Conservation (phyloP, 305 asterid genomes). For the Fraxinus sp. region DNA sequence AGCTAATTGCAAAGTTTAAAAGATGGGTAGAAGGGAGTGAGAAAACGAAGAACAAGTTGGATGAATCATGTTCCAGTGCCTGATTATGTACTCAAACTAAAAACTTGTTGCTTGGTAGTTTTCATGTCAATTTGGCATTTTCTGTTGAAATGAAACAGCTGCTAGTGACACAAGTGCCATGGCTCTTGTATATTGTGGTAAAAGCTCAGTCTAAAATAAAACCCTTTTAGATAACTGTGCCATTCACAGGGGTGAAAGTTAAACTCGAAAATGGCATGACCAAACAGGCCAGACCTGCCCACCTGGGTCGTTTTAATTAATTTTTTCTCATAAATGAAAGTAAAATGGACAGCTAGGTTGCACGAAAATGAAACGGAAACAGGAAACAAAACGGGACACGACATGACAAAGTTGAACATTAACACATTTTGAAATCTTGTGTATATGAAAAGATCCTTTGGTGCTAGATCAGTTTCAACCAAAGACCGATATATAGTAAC, state of each 20-base stretch:
- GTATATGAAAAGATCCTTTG: neutral
- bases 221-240: neutral
- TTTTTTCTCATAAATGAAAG: neutral
- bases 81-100: conserved; percentile 18
- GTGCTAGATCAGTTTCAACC: neutral
- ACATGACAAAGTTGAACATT: too few relatives aligned
- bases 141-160: neutral
- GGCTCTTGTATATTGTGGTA: neutral
- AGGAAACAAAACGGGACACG: too few relatives aligned
- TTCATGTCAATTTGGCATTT: neutral
- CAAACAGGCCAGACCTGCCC: neutral
- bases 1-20: conserved; percentile 45
- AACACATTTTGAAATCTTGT: neutral
- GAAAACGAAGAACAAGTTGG: conserved; percentile 18
- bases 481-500: neutral
- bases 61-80: conserved; percentile 48
- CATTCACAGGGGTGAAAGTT: neutral
- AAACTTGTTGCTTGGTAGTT: neutral
- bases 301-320: neutral
- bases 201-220: neutral
- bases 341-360: neutral
- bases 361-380: neutral
- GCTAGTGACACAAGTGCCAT: neutral
- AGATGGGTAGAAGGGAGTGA: conserved; percentile 60
- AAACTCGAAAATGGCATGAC: neutral